Conservation (phyloP, 495 filamentous ascomycete genomes). For the Penicillium subrubescens region DNA sequence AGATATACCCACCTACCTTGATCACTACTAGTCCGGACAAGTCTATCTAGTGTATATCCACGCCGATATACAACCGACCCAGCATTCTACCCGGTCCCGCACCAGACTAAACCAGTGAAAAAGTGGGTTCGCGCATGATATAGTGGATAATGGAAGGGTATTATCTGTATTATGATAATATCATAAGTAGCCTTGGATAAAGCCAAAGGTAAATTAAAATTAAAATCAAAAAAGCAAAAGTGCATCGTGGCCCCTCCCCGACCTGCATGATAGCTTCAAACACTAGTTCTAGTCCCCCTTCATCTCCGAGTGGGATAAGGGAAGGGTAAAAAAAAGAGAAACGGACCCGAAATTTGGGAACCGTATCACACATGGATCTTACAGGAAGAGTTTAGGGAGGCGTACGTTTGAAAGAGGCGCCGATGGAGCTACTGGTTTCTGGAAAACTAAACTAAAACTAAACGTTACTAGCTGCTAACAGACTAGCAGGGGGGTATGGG, state of each 20-base stretch:
- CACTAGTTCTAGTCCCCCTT: constrained; percentile 8
- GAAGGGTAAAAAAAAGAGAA: not conserved
- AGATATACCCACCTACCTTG: not conserved
- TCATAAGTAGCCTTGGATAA: not conserved
- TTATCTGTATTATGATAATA: not conserved
- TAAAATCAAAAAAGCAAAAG: not conserved
- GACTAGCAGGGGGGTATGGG: not conserved
- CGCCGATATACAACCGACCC: constrained; percentile 1
- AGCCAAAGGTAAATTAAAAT: not conserved
- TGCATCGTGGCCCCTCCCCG: not conserved
- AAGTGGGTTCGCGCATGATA: not conserved
- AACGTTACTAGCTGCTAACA: not conserved
- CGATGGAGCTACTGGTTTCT: not conserved
- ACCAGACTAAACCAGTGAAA: not conserved
- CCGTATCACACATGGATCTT: not conserved
- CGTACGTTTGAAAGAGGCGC: not conserved
- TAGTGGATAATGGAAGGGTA: not conserved
- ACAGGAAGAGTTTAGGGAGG: not conserved
- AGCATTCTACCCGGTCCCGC: not conserved
- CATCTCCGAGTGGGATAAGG: constrained; percentile 20
- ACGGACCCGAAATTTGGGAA: not conserved
- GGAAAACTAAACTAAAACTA: not conserved
- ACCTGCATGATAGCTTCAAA: constrained; percentile 10
- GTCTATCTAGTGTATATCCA: not conserved
- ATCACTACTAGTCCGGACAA: not conserved